phyloP scores from a whole-genome alignment of 768 basidiomycete genomes.

The Kockovaella imperatae region DNA sequence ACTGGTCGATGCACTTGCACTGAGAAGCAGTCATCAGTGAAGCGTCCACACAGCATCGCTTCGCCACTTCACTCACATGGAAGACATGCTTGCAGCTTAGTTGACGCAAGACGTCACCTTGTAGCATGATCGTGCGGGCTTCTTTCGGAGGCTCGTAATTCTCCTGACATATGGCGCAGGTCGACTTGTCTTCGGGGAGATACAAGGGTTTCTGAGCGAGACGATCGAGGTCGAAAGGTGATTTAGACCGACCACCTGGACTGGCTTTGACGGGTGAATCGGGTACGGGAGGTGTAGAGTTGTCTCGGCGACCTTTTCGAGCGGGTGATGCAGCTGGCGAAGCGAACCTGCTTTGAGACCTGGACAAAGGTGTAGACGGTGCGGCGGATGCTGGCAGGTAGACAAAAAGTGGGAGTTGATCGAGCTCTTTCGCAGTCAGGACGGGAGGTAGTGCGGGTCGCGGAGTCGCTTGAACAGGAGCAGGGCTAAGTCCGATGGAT shows the following conservation, averaged over 20 bases:
- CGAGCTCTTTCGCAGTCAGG: constrained; percentile 15
- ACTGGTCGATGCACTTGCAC: constrained; percentile 66
- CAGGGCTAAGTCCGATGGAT: constrained; percentile 14
- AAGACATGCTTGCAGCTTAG: constrained; percentile 79
- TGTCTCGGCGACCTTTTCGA: no score
- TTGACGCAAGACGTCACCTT: constrained; percentile 58
- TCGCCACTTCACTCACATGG: constrained; percentile 56
- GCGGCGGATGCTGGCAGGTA: constrained; percentile 16
- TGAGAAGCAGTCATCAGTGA: constrained; percentile 54
- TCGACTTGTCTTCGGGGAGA: constrained; percentile 12
- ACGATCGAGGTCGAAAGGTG: no score
- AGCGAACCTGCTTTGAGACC: no score
- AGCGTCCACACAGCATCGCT: constrained; percentile 12
- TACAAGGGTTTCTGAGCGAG: constrained; percentile 17
- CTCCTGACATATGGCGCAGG: constrained; percentile 35
- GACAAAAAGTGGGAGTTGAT: constrained; percentile 14
- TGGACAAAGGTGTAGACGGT: no score
- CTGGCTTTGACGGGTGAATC: no score
- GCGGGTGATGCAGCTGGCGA: no score
- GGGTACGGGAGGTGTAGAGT: no score
- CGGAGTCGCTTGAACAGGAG: constrained; percentile 11
- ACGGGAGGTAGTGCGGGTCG: constrained; percentile 17
- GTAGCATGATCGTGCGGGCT: constrained; percentile 14
- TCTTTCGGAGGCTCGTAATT: constrained; percentile 12
- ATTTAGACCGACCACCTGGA: no score